Percentiles rank a stretch among this genome's conserved stretches.
Evolutionary conservation across 345 rosid genomes (phyloP).

Genomic region (Lagerstroemia speciosa): DNA sequence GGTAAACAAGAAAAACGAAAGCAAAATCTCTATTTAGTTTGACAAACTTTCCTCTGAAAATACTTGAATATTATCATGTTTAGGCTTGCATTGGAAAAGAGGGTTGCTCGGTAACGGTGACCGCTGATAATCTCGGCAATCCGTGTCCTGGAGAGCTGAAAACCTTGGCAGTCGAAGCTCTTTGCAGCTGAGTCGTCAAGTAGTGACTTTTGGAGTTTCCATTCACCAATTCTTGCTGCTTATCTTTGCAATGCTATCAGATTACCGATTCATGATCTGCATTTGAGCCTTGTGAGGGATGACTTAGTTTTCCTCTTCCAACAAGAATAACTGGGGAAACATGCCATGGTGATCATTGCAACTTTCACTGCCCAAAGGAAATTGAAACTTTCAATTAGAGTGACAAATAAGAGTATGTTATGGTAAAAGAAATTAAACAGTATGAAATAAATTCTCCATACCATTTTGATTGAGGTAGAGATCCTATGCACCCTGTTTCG

Average conservation of each 20-base stretch:
- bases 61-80: conserved; percentile 9
- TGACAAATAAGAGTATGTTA: neutral
- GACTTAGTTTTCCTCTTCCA: neutral
- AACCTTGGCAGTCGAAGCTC: conserved; percentile 40
- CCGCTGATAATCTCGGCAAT: conserved; percentile 29
- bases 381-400: neutral
- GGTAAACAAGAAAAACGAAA: conserved; percentile 17
- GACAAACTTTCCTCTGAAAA: neutral
- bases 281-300: neutral
- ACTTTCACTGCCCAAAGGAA: too few species aligned
- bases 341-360: neutral
- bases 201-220: too few species aligned
- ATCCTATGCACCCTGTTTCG: too few species aligned
- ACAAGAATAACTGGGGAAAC: neutral
- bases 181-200: conserved; percentile 20
- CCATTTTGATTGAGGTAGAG: too few species aligned
- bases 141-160: conserved; percentile 40
- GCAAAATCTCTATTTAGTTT: too few species aligned
- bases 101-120: conserved; percentile 35
- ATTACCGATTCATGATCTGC: too few species aligned
- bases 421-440: too few species aligned
- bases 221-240: too few species aligned
- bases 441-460: too few species aligned
- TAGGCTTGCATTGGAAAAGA: conserved; percentile 52
- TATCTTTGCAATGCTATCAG: too few species aligned